Conservation (phyloP, 306 rosid genomes). For the Leucaena leucocephala region DNA sequence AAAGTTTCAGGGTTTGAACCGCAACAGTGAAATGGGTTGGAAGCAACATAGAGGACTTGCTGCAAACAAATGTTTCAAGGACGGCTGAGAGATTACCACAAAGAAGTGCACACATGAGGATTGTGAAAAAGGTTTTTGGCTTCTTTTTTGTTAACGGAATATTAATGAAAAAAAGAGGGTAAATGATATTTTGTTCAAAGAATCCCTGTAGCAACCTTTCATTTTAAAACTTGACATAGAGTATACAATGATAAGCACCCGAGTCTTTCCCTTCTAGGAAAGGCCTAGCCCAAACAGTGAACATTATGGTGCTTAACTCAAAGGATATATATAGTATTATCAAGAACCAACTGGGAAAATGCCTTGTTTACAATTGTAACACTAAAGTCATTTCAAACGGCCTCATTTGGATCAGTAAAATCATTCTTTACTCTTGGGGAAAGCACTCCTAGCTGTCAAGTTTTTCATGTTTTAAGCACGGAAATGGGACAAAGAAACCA, state of each 20-base stretch:
- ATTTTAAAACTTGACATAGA: too few relatives aligned
- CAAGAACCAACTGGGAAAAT: not conserved
- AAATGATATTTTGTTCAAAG: not conserved
- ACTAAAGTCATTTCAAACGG: not conserved
- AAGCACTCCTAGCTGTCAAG: not conserved
- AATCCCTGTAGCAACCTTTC: not conserved
- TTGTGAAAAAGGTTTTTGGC: not conserved
- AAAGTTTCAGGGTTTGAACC: too few relatives aligned
- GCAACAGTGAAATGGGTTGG: not conserved
- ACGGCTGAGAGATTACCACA: not conserved
- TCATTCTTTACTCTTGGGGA: not conserved
- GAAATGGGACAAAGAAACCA: constrained; percentile 12
- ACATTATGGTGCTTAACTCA: not conserved
- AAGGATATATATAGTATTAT: not conserved
- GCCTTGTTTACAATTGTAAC: not conserved
- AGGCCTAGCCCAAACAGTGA: not conserved
- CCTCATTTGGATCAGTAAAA: not conserved
- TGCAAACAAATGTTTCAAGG: not conserved
- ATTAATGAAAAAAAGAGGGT: not conserved
- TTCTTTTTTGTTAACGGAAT: not conserved
- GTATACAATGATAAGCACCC: not conserved
- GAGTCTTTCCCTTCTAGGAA: not conserved
- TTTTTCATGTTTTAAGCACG: not conserved
- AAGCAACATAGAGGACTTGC: not conserved
- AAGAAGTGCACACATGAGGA: not conserved